Evolutionary conservation across 805 yeast species (phyloP), one percentile per base, ranked within the genome.

Genomic region (Candida ulmi): DNA sequence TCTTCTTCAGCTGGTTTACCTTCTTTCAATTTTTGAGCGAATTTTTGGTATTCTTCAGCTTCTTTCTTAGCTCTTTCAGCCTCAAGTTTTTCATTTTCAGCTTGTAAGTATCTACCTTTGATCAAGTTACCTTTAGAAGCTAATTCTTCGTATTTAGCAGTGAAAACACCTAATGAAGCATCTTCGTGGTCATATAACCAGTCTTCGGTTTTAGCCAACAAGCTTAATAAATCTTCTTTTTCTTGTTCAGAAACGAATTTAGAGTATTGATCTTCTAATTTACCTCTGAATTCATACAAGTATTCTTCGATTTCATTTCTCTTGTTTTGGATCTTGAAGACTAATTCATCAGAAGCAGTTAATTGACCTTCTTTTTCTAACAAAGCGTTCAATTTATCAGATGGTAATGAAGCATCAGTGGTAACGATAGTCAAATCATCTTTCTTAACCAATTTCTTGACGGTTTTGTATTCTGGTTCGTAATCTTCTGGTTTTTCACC

Each of bases 181-280:
- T 93, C 99, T 62, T 86, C 88, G 61, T 98, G 98, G 42, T 88
- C 99, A 68, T 93, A 93, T 59, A 93, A 79, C 99, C 99, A 93
- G 61, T 91, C 96, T 76, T 93, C 99, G 51, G 98, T 80, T 65
- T 80, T 83, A 59, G 74, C 63, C 62, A 93, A 76, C 74, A 83
- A 74, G 45, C 69, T 84, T 36, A 76, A 64, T 58, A 93, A 74
- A 60, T 76, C 84, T 49, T 69, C 71, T 78, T 91, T 91, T 77
- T 93, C 99, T 58, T 80, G 88, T 44, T 83, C 95, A 51, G 84
- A 75, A 42, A 97, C 96, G 62, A 90, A 93, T 55, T 73, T 80
- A 52, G 85, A 76, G 64, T 91, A 91, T 56, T 80, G 81, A 41
- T 88, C 99, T 44, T 90, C 98, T 60, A 93, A 75, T 74, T 93